phyloP scores from a whole-genome alignment of 1,139 yeast genomes.

The Pichia cactophila region DNA sequence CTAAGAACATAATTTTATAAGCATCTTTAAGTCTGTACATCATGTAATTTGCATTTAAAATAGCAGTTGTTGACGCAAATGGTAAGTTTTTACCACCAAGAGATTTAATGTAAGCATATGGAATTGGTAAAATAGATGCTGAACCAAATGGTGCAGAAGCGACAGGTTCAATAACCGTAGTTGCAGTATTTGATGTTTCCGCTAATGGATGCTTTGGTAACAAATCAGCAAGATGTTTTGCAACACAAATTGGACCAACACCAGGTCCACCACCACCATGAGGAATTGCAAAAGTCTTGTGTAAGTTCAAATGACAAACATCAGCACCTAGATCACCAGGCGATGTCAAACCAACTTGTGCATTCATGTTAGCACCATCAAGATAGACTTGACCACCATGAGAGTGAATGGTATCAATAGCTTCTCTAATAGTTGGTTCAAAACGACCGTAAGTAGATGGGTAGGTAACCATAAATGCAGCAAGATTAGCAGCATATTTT shows the following conservation, averaged over 20 bases:
- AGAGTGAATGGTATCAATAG: slow-evolving; percentile 74
- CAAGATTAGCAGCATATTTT: slow-evolving; percentile 60
- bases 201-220: slow-evolving; percentile 73
- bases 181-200: slow-evolving; percentile 43
- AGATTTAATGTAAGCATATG: slow-evolving; percentile 91
- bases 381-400: slow-evolving; percentile 93
- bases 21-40: slow-evolving; percentile 63
- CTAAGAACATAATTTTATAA: slow-evolving; percentile 71
- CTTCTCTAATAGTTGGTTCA: slow-evolving; percentile 83
- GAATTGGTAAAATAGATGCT: slow-evolving; percentile 86
- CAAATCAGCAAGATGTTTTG: slow-evolving; percentile 70
- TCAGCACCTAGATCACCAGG: slow-evolving; percentile 99
- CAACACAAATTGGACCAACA: slow-evolving; percentile 96
- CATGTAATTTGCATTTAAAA: slow-evolving; percentile 95
- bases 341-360: slow-evolving; percentile 93
- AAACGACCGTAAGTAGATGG: slow-evolving; percentile 96
- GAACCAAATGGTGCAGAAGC: slow-evolving; percentile 95
- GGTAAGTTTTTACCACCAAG: slow-evolving; percentile 84
- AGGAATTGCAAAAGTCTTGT: slow-evolving; percentile 94
- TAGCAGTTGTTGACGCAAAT: slow-evolving; percentile 78
- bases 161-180: slow-evolving; percentile 60
- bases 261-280: slow-evolving; percentile 99
- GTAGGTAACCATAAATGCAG: slow-evolving; percentile 93
- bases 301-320: slow-evolving; percentile 93
- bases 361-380: slow-evolving; percentile 99